phyloP scores from a whole-genome alignment of 257 asterid species.

The Nicotiana obtusifolia region DNA sequence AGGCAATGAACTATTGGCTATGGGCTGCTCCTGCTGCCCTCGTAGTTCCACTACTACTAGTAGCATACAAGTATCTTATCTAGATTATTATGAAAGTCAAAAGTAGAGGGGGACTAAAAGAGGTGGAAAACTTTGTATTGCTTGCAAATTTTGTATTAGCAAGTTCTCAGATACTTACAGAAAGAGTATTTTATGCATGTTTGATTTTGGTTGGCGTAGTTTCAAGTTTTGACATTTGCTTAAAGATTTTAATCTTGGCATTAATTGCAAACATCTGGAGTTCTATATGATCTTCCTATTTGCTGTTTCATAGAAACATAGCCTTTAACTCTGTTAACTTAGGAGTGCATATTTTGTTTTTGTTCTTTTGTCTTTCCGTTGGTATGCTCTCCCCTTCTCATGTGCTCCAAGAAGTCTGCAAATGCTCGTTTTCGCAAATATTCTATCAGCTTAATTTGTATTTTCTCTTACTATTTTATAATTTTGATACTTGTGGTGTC shows the following conservation, averaged over 20 bases:
- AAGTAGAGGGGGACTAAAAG: constrained; percentile 9
- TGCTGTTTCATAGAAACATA: background rate
- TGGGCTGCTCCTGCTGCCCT: constrained; percentile 66
- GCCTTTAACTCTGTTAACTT: background rate
- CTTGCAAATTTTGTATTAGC: constrained; percentile 15
- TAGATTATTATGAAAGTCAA: constrained; percentile 16
- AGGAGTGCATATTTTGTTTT: background rate
- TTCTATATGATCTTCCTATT: constrained; percentile 2
- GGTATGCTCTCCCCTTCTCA: background rate
- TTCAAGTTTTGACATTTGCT: constrained; percentile 11
- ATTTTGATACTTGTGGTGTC: no score
- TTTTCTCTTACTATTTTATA: no score
- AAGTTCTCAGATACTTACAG: background rate
- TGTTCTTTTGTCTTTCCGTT: background rate
- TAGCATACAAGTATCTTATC: constrained; percentile 41
- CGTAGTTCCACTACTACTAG: constrained; percentile 33
- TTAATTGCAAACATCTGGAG: background rate
- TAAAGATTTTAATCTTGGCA: constrained; percentile 6
- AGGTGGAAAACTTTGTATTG: constrained; percentile 3
- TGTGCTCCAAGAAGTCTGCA: no score
- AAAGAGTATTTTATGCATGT: background rate
- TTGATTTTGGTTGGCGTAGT: background rate
- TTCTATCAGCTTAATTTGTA: no score
- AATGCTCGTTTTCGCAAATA: no score
- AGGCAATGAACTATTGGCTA: constrained; percentile 63